These are phyloP conservation scores for Candolleomyces efflorescens DNA, from an alignment of 768 basidiomycete genomes.

Conservation along the genomic window DNA sequence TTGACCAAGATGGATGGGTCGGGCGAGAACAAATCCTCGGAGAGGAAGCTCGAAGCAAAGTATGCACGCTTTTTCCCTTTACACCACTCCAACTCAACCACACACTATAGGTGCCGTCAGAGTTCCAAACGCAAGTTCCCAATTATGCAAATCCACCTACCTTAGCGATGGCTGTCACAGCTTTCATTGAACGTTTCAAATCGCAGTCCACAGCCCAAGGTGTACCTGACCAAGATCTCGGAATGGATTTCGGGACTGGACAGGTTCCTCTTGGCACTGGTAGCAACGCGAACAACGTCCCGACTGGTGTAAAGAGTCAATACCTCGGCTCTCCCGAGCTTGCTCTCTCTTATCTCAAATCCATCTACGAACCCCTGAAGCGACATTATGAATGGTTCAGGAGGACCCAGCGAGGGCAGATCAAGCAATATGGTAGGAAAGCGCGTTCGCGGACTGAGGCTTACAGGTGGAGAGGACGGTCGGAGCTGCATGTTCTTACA, in stretches of 20 bases:
- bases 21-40: slow-evolving; percentile 95
- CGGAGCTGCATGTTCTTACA: slow-evolving; percentile 82
- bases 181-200: slow-evolving; percentile 77
- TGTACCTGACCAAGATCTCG: slow-evolving; percentile 58
- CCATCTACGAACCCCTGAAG: slow-evolving; percentile 80
- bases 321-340: slow-evolving; percentile 57
- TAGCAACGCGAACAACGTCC: slow-evolving; percentile 3
- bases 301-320: slow-evolving; percentile 26
- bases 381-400: slow-evolving; percentile 97
- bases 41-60: slow-evolving; percentile 94
- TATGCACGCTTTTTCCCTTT: slow-evolving; percentile 22
- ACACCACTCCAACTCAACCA: neutral
- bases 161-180: slow-evolving; percentile 88
- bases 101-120: slow-evolving; percentile 61
- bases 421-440: slow-evolving; percentile 82
- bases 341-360: slow-evolving; percentile 65
- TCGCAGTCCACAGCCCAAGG: slow-evolving; percentile 31
- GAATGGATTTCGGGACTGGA: slow-evolving; percentile 55
- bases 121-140: slow-evolving; percentile 93
- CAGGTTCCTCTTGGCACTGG: slow-evolving; percentile 46
- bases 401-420: slow-evolving; percentile 88
- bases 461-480: slow-evolving; percentile 93
- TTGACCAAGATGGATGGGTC: slow-evolving; percentile 95
- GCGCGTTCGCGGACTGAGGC: slow-evolving; percentile 87
- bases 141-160: slow-evolving; percentile 95